These are phyloP conservation scores for Moricandia moricandioides DNA, from an alignment of 345 rosid genomes.

Conservation along the genomic window DNA sequence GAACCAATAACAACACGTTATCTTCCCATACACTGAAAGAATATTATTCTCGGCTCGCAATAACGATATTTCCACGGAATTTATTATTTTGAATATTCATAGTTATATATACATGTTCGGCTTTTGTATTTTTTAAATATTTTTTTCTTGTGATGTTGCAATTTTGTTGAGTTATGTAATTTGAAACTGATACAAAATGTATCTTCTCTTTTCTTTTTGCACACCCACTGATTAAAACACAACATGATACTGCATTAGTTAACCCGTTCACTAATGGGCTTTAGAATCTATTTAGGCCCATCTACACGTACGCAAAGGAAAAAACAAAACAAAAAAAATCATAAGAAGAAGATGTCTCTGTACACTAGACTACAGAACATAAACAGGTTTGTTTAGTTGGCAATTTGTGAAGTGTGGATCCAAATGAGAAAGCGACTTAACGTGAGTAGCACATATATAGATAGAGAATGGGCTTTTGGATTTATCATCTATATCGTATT, in stretches of 20 bases:
- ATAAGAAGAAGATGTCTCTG: background rate
- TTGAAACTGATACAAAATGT: conserved; percentile 16
- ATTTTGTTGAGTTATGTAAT: conserved; percentile 24
- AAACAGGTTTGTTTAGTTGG: background rate
- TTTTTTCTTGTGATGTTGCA: background rate
- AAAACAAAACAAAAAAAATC: too few relatives aligned
- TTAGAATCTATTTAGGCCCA: background rate
- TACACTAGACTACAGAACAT: background rate
- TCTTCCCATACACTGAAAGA: background rate
- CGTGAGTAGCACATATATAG: conserved; percentile 24
- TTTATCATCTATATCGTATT: conserved; percentile 26
- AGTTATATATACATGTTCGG: background rate
- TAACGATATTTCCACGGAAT: background rate
- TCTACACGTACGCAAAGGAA: too few relatives aligned
- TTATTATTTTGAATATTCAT: background rate
- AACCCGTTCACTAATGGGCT: conserved; percentile 5
- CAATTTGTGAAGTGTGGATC: conserved; percentile 24
- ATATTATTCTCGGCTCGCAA: conserved; percentile 2
- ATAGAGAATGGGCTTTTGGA: conserved; percentile 35
- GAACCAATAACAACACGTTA: conserved; percentile 20
- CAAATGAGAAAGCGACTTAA: conserved; percentile 41
- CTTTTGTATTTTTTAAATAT: background rate
- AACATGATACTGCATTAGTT: background rate
- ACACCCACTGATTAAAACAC: background rate
- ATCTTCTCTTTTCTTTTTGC: background rate